Evolutionary conservation across 2,329 filamentous ascomycete genomes (phyloP), one percentile per base, ranked within the genome.

Genomic region (Aspergillus sp.): DNA sequence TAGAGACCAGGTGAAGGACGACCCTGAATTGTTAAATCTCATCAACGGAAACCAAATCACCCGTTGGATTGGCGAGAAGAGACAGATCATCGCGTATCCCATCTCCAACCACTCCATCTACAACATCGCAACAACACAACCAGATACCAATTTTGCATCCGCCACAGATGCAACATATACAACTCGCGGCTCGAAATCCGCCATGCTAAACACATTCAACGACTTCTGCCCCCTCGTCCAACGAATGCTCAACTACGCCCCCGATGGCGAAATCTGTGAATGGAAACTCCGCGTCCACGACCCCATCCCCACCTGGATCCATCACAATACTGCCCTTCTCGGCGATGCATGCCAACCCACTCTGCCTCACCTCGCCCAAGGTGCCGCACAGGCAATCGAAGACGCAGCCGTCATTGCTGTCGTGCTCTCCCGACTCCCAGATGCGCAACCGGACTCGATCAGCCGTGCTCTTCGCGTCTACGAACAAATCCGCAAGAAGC

Each of bases 61-160:
- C 2, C 71, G 81, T 32, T 85, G 79, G 77, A 81, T 85, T 37
- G 81, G 82, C 9, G 74, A 77, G 45, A 77, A 77, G 56, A 72
- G 79, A 7, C 82, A 85, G 49, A 78, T 84, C 47, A 85, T 86
- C 55, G 81, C 79, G 1, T 85, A 85, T 52, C 75, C 81, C 0
- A 74, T 86, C 30, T 73, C 76, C 40, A 72, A 73, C 48, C 79
- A 83, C 53, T 71, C 72, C n/a, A 77, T 85, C 42, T 85, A 85
- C 68, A 86, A 86, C 63, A 63, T 85, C 36, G 79, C 76, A 8
- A 82, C 80, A 1, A 70, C 76, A 1, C 81, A 84, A 45, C 78
- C 79, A 0, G 78, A 82, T 44, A 69, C 64, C 32, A 77, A 82
- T 54, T 81, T 81, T 47, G 75, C 79, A 1, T 70, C 72, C 4